Percentiles rank a stretch among this genome's conserved stretches.
These are phyloP conservation scores for Boletus fagicola DNA, from an alignment of 768 basidiomycete species.

Conservation along the genomic window DNA sequence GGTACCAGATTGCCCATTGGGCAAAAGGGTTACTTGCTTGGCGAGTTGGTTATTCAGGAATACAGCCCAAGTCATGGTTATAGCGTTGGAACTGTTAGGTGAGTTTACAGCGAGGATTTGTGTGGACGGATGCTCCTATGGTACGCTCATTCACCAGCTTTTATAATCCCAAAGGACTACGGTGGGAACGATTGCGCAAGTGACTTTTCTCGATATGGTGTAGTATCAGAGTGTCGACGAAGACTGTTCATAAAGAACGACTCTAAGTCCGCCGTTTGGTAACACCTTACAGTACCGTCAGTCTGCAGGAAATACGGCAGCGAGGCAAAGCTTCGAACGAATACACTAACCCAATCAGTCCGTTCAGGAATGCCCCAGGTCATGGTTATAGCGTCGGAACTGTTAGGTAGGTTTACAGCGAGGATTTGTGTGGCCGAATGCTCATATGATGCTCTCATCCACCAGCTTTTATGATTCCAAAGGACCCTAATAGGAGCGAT, in stretches of 20 bases:
- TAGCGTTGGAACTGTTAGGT: neutral
- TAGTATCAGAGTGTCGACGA: too few species aligned
- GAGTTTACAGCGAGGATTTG: neutral
- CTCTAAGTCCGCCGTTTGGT: too few species aligned
- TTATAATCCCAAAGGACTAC: neutral
- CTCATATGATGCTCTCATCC: neutral
- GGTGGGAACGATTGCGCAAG: neutral
- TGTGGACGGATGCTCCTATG: neutral
- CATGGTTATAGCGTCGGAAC: neutral
- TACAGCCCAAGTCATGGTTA: neutral
- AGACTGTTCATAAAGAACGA: too few species aligned
- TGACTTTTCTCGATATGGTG: neutral
- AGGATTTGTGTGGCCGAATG: neutral
- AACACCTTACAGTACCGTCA: too few species aligned
- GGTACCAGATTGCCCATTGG: neutral
- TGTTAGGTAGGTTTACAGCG: neutral
- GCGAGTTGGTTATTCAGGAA: neutral
- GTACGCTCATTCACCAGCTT: neutral
- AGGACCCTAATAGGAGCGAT: neutral
- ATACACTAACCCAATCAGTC: too few species aligned
- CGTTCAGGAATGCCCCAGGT: neutral
- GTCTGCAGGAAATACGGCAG: too few species aligned
- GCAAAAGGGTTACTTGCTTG: neutral
- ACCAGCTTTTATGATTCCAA: neutral
- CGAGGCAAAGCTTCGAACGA: too few species aligned